Evolutionary conservation across 192 early-diverging fungal genomes (phyloP).

Genomic region (Coemansia nantahalensis): DNA sequence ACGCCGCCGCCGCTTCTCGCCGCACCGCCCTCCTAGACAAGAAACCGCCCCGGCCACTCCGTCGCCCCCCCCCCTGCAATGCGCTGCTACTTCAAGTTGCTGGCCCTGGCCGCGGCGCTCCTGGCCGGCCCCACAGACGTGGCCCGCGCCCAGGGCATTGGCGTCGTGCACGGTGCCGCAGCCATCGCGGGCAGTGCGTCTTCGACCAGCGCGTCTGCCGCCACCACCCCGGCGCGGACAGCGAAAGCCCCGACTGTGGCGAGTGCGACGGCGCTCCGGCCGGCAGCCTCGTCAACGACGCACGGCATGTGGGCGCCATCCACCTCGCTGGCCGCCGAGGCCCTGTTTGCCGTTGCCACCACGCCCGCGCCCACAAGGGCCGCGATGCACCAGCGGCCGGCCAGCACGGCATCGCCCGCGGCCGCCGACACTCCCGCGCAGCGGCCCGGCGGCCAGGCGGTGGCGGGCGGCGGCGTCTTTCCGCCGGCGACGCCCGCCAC

Average conservation of each 20-base stretch:
- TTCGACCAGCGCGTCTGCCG: too few species aligned
- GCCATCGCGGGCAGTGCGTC: too few species aligned
- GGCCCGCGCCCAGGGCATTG: neutral
- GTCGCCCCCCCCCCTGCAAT: neutral
- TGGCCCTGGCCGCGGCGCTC: neutral
- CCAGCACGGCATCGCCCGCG: conserved; percentile 2
- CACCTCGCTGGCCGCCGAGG: neutral
- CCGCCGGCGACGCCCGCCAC: conserved; percentile 9
- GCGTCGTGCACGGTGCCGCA: conserved; percentile 6
- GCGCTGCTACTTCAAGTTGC: neutral
- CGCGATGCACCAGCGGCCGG: neutral
- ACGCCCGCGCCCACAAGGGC: neutral
- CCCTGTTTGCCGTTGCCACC: neutral
- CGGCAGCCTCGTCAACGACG: too few species aligned
- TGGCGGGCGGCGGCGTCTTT: conserved; percentile 23
- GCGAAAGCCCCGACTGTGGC: too few species aligned
- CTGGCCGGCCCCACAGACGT: neutral
- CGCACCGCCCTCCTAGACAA: too few species aligned
- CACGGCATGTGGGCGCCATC: neutral
- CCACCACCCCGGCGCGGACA: too few species aligned
- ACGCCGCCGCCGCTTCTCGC: too few species aligned
- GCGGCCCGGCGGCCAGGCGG: conserved; percentile 4
- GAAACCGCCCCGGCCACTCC: too few species aligned
- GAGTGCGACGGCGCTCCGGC: too few species aligned
- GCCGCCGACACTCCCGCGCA: neutral